Conservation (phyloP, 1,284 basidiomycete genomes). For the Termitomyces sp. region DNA sequence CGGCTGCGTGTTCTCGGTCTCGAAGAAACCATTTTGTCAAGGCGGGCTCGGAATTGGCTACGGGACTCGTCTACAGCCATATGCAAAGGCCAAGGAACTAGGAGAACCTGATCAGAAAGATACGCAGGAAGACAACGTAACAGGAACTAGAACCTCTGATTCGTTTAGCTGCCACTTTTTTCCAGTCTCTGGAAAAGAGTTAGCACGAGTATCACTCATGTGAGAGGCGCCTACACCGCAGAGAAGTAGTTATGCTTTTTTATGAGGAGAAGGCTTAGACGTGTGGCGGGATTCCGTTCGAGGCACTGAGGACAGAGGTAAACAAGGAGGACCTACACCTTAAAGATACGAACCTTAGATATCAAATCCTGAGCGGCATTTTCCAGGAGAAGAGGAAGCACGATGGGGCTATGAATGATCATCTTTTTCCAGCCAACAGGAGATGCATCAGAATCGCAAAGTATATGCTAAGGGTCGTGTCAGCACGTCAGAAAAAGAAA, state of each 20-base stretch:
- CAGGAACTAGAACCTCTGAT: slow-evolving; percentile 18
- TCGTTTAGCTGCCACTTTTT: slow-evolving; percentile 26
- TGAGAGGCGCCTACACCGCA: slow-evolving; percentile 32
- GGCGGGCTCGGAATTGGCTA: background rate
- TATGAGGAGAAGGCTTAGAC: slow-evolving; percentile 34
- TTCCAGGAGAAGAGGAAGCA: slow-evolving; percentile 26
- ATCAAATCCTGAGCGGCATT: slow-evolving; percentile 35
- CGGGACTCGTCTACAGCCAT: background rate
- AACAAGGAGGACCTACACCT: background rate
- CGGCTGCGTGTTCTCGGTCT: background rate
- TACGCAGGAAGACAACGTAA: background rate
- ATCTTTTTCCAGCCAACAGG: slow-evolving; percentile 27
- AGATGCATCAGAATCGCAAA: slow-evolving; percentile 16
- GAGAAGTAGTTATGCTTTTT: slow-evolving; percentile 43
- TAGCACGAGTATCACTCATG: background rate
- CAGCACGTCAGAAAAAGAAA: background rate
- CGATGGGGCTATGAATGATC: slow-evolving; percentile 22
- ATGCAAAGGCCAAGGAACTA: slow-evolving; percentile 5
- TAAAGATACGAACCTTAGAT: slow-evolving; percentile 25
- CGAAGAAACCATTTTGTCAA: background rate
- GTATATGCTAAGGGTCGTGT: slow-evolving; percentile 3
- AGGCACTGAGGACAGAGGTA: slow-evolving; percentile 35
- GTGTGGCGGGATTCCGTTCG: slow-evolving; percentile 48
- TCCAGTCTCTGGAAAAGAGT: slow-evolving; percentile 34
- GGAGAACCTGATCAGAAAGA: background rate